Conservation (phyloP, 1,284 basidiomycete genomes). For the Melampsora americana region DNA sequence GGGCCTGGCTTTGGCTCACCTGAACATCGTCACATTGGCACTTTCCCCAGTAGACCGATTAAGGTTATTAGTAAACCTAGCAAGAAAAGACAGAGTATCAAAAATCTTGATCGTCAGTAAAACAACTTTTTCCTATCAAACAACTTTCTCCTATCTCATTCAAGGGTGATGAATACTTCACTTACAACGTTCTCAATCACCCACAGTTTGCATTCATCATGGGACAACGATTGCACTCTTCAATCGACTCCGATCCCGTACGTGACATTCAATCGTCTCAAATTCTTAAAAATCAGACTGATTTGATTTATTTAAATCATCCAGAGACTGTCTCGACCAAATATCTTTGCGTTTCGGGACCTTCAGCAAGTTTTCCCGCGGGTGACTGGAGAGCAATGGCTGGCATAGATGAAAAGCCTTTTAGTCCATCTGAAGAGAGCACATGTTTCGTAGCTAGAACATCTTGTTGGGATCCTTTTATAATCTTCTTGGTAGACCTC, state of each 20-base stretch:
- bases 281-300: neutral
- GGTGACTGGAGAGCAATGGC: constrained; percentile 79
- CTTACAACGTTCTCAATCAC: constrained; percentile 23
- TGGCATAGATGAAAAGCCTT: constrained; percentile 69
- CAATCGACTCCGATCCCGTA: constrained; percentile 87
- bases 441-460: constrained; percentile 57
- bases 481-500: constrained; percentile 75
- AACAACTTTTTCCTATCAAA: too few relatives aligned
- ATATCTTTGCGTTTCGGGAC: constrained; percentile 88
- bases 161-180: neutral
- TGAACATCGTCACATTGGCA: constrained; percentile 68
- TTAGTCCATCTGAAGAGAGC: constrained; percentile 45
- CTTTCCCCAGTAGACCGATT: constrained; percentile 84
- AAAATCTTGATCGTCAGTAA: constrained; percentile 81
- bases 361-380: constrained; percentile 80
- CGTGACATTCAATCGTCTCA: constrained; percentile 61
- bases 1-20: constrained; percentile 72
- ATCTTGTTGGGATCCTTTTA: constrained; percentile 72
- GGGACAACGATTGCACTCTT: constrained; percentile 92
- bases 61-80: constrained; percentile 71
- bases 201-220: constrained; percentile 83
- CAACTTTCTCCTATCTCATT: neutral
- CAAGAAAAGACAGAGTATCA: constrained; percentile 89
- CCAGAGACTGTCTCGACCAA: constrained; percentile 63
- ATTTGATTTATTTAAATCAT: neutral